These are phyloP conservation scores for Trichoderma gamsii DNA, from an alignment of 495 filamentous ascomycete species.

Conservation along the genomic window DNA sequence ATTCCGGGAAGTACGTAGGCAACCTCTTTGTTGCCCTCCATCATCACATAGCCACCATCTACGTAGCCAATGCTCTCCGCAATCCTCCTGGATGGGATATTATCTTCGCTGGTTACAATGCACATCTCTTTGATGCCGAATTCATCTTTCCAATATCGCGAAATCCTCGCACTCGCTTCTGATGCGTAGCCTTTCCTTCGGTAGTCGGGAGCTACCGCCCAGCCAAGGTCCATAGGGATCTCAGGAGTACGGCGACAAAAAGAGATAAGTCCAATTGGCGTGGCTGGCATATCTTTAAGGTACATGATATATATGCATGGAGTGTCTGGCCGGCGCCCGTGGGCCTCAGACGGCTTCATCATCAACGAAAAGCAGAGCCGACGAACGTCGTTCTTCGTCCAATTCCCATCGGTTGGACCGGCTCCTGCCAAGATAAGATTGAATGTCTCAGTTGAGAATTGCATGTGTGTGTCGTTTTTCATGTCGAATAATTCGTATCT, in stretches of 20 bases:
- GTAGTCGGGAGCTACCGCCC: neutral
- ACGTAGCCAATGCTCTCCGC: neutral
- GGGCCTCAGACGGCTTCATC: neutral
- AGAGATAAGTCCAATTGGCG: neutral
- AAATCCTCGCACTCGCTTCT: neutral
- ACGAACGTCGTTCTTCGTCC: neutral
- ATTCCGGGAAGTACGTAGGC: neutral
- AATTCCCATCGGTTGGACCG: neutral
- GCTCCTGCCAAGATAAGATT: neutral
- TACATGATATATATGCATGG: neutral
- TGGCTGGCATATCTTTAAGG: neutral
- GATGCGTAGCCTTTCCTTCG: neutral
- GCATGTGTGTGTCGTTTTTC: neutral
- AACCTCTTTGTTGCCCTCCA: neutral
- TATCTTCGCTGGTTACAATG: neutral
- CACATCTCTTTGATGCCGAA: neutral
- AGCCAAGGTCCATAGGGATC: neutral
- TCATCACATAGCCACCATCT: neutral
- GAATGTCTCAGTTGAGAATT: neutral
- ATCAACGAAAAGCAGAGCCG: neutral
- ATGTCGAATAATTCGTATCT: neutral
- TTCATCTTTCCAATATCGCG: neutral
- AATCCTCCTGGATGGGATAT: neutral
- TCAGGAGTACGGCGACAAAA: neutral
- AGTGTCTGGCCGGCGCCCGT: neutral